phyloP scores from a whole-genome alignment of 1,284 basidiomycete genomes.

The Apiotrichum mycotoxinovorans region DNA sequence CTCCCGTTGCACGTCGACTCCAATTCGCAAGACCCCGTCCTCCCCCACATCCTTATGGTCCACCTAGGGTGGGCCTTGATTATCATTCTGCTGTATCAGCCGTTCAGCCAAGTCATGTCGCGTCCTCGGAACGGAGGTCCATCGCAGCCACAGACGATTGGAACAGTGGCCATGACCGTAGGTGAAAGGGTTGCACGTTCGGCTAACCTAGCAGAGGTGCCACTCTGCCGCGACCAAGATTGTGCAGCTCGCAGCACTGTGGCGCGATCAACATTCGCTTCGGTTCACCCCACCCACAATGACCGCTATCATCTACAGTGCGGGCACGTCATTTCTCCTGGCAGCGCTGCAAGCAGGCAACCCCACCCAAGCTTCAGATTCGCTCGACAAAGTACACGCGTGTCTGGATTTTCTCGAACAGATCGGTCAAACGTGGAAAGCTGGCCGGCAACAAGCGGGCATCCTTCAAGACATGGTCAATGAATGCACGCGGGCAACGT shows the following conservation, averaged over 20 bases:
- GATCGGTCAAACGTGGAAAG: slow-evolving; percentile 13
- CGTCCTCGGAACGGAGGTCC: not conserved
- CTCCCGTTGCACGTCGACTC: slow-evolving; percentile 54
- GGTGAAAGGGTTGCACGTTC: not conserved
- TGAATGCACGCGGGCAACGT: slow-evolving; percentile 7
- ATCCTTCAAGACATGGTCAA: slow-evolving; percentile 12
- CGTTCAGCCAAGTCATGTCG: slow-evolving; percentile 48
- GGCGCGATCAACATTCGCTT: slow-evolving; percentile 59
- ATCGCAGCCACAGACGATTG: not conserved
- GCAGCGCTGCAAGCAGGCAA: slow-evolving; percentile 12
- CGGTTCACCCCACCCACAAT: slow-evolving; percentile 63
- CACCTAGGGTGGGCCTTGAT: slow-evolving; percentile 64
- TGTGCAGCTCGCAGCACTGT: slow-evolving; percentile 59
- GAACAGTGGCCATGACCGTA: slow-evolving; percentile 13
- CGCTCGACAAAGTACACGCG: slow-evolving; percentile 8
- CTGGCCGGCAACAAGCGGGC: slow-evolving; percentile 9
- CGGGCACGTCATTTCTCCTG: slow-evolving; percentile 54
- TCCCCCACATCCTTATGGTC: slow-evolving; percentile 62
- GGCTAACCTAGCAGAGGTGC: slow-evolving; percentile 50
- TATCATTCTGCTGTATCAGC: slow-evolving; percentile 62
- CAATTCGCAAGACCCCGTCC: slow-evolving; percentile 53
- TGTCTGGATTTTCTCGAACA: slow-evolving; percentile 8
- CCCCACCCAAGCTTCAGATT: slow-evolving; percentile 3
- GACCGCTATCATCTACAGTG: slow-evolving; percentile 62
- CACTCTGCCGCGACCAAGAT: slow-evolving; percentile 64